Evolutionary conservation across 73 alveolate species (phyloP).

Genomic region (Blepharisma japonicum): DNA sequence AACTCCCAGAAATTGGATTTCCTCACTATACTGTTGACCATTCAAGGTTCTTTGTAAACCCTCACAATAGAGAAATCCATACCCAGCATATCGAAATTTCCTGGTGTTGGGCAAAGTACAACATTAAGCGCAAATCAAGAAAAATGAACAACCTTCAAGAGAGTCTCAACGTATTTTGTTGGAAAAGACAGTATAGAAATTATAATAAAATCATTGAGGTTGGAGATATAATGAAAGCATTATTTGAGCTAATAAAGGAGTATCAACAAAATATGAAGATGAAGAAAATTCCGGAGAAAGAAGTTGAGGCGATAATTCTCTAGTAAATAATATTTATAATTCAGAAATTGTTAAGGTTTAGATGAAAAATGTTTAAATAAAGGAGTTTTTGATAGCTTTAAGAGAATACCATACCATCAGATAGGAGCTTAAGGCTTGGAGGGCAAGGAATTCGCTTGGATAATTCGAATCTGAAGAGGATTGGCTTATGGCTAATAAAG

Average conservation of each 20-base stretch:
- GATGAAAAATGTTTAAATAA: too few relatives aligned
- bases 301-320: too few relatives aligned
- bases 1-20: constrained; percentile 18
- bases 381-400: too few relatives aligned
- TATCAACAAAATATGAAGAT: not conserved
- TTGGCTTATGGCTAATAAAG: too few relatives aligned
- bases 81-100: constrained; percentile 34
- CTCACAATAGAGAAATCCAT: constrained; percentile 27
- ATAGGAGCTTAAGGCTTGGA: too few relatives aligned
- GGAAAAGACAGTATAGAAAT: constrained; percentile 26
- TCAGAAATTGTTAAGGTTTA: too few relatives aligned
- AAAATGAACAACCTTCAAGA: not conserved
- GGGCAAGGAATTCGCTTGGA: too few relatives aligned
- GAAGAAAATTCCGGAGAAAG: too few relatives aligned
- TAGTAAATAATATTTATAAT: too few relatives aligned
- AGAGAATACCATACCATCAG: too few relatives aligned
- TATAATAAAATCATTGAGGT: not conserved
- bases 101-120: constrained; percentile 34
- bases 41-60: constrained; percentile 25
- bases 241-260: constrained; percentile 4
- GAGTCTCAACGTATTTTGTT: constrained; percentile 9
- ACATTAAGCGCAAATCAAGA: not conserved
- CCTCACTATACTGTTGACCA: constrained; percentile 37
- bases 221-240: constrained; percentile 9
- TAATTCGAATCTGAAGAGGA: too few relatives aligned